Percentiles rank a stretch among this genome's conserved stretches.
Conservation (phyloP, 1,284 basidiomycete species). For the Marasmius tenuissimus region DNA sequence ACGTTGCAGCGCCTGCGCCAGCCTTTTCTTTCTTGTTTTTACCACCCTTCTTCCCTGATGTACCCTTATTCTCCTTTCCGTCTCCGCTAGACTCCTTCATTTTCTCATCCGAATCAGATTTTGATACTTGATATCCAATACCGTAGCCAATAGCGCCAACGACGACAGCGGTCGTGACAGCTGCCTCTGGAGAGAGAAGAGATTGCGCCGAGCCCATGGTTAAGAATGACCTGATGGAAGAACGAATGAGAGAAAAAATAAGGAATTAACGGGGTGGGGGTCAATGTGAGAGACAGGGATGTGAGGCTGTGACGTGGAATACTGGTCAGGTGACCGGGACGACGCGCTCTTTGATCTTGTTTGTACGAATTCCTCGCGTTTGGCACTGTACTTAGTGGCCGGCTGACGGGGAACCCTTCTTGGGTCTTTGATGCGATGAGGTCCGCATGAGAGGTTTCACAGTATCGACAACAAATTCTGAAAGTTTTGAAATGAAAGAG, state of each 20-base stretch:
- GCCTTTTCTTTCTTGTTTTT: conserved; percentile 8
- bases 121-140: conserved; percentile 5
- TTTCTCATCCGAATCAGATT: background rate
- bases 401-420: too few relatives aligned
- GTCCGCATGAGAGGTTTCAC: too few relatives aligned
- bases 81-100: background rate
- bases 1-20: background rate
- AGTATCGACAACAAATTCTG: too few relatives aligned
- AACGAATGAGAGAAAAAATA: too few relatives aligned
- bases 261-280: background rate
- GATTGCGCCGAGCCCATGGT: conserved; percentile 11
- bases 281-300: background rate
- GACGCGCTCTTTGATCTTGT: too few relatives aligned
- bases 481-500: too few relatives aligned
- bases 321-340: too few relatives aligned
- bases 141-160: conserved; percentile 12
- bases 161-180: conserved; percentile 11
- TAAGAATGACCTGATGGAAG: background rate
- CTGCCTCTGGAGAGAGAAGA: conserved; percentile 6
- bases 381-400: too few relatives aligned
- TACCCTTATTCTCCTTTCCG: background rate
- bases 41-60: background rate
- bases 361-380: too few relatives aligned
- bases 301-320: too few relatives aligned
- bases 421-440: too few relatives aligned